Percentiles rank a stretch among this genome's conserved stretches.
Conservation (phyloP, 2,329 filamentous ascomycete genomes). For the Aspergillus costaricaensis region DNA sequence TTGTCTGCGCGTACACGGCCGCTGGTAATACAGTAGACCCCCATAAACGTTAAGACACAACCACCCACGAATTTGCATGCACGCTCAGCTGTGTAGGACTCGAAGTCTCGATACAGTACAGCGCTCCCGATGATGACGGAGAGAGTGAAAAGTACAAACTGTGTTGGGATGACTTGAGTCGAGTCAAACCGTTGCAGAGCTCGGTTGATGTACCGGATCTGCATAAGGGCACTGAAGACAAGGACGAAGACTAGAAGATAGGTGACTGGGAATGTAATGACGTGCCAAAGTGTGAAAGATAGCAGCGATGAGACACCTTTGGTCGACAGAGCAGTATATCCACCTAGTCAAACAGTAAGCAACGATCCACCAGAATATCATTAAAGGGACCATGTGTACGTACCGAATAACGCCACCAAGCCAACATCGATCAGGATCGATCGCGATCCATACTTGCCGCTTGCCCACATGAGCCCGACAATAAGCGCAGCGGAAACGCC, state of each 20-base stretch:
- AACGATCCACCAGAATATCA: slow-evolving; percentile 8
- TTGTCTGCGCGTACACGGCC: slow-evolving; percentile 64
- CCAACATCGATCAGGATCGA: slow-evolving; percentile 91
- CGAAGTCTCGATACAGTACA: slow-evolving; percentile 91
- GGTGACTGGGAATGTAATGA: slow-evolving; percentile 87
- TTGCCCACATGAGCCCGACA: slow-evolving; percentile 74
- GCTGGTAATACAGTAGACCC: slow-evolving; percentile 96
- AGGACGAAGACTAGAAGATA: slow-evolving; percentile 82
- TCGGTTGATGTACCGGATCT: slow-evolving; percentile 94
- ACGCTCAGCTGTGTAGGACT: slow-evolving; percentile 72
- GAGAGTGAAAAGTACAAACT: slow-evolving; percentile 95
- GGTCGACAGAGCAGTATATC: slow-evolving; percentile 94
- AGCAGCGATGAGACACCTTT: slow-evolving; percentile 96
- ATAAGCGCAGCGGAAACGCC: slow-evolving; percentile 75
- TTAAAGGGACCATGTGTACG: not conserved
- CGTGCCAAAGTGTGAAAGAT: slow-evolving; percentile 84
- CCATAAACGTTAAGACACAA: slow-evolving; percentile 88
- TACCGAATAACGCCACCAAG: slow-evolving; percentile 90
- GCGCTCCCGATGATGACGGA: slow-evolving; percentile 94
- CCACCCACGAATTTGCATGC: slow-evolving; percentile 85
- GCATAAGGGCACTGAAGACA: slow-evolving; percentile 84
- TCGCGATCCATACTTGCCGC: slow-evolving; percentile 77
- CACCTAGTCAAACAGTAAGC: slow-evolving; percentile 57
- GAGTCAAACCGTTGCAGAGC: slow-evolving; percentile 91
- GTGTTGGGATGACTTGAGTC: slow-evolving; percentile 95